Evolutionary conservation across 805 yeast species (phyloP).

Genomic region (Candida pini): DNA sequence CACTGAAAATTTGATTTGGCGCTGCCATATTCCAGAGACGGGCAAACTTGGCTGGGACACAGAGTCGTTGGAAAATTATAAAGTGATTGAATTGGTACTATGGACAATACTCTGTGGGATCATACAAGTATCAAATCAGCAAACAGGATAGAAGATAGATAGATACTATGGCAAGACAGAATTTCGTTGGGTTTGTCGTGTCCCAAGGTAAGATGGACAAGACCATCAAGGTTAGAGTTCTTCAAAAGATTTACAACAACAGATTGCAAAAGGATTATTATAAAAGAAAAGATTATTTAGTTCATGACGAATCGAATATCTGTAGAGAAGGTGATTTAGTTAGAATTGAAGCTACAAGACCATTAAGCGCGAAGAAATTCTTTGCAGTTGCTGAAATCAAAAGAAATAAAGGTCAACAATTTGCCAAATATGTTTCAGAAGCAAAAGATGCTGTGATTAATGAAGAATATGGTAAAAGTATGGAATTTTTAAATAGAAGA

Average conservation of each 20-base stretch:
- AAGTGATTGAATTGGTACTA: too few species aligned
- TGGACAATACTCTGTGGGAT: too few species aligned
- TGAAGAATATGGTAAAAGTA: slow-evolving; percentile 59
- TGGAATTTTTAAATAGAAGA: slow-evolving; percentile 50
- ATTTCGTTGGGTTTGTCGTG: slow-evolving; percentile 86
- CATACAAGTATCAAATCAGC: too few species aligned
- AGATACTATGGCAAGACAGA: slow-evolving; percentile 87
- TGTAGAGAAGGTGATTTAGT: slow-evolving; percentile 96
- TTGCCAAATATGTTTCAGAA: slow-evolving; percentile 68
- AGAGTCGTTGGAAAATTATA: too few species aligned
- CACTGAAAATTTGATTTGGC: too few species aligned
- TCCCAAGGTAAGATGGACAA: slow-evolving; percentile 96
- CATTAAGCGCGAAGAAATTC: slow-evolving; percentile 71
- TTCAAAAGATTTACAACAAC: slow-evolving; percentile 66
- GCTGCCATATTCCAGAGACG: too few species aligned
- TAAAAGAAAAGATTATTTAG: slow-evolving; percentile 77
- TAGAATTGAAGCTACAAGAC: slow-evolving; percentile 84
- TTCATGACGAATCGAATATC: slow-evolving; percentile 88
- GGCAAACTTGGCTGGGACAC: too few species aligned
- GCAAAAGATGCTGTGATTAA: slow-evolving; percentile 60
- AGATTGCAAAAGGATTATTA: slow-evolving; percentile 69
- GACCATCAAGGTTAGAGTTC: slow-evolving; percentile 89
- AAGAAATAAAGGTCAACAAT: slow-evolving; percentile 85
- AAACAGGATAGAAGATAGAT: too few species aligned
- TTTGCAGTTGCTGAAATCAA: slow-evolving; percentile 92